Conservation (phyloP, 768 basidiomycete genomes). For the Boletus rubropictus region DNA sequence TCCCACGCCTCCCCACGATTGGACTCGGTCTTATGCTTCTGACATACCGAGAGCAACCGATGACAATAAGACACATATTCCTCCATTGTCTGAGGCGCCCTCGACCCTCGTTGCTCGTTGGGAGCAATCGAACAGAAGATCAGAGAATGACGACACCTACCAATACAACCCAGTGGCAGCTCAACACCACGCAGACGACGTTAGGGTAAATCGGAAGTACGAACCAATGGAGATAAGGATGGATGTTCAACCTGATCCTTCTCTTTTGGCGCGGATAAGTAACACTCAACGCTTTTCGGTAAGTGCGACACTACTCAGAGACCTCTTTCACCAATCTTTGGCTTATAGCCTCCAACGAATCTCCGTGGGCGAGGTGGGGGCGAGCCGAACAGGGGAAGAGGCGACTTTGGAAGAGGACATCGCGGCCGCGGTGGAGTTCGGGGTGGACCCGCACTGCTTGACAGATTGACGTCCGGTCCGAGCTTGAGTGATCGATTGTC, state of each 20-base stretch:
- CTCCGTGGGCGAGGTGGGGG: slow-evolving; percentile 21
- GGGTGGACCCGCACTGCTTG: slow-evolving; percentile 12
- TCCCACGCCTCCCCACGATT: slow-evolving; percentile 6
- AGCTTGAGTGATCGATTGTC: slow-evolving; percentile 19
- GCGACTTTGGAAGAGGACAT: slow-evolving; percentile 17
- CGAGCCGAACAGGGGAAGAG: slow-evolving; percentile 16
- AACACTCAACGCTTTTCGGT: slow-evolving; percentile 19
- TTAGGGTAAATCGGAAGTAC: slow-evolving; percentile 6
- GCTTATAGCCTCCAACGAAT: slow-evolving; percentile 10
- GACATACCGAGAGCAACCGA: slow-evolving; percentile 4
- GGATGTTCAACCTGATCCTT: slow-evolving; percentile 14
- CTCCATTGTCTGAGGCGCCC: neutral
- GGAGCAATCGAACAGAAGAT: slow-evolving; percentile 10
- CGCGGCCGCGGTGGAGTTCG: slow-evolving; percentile 19
- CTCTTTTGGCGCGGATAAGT: slow-evolving; percentile 24
- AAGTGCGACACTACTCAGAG: neutral
- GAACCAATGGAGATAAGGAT: slow-evolving; percentile 13
- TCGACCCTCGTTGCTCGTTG: neutral
- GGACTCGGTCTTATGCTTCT: neutral
- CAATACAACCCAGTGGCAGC: slow-evolving; percentile 1
- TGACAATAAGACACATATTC: slow-evolving; percentile 6
- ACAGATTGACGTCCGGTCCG: slow-evolving; percentile 12
- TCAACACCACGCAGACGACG: slow-evolving; percentile 5
- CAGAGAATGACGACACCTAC: slow-evolving; percentile 13
- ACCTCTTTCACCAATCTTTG: neutral